Base-by-base conservation (phyloP, 306 rosid genomes). In the Oemleria cerasiformis region DNA sequence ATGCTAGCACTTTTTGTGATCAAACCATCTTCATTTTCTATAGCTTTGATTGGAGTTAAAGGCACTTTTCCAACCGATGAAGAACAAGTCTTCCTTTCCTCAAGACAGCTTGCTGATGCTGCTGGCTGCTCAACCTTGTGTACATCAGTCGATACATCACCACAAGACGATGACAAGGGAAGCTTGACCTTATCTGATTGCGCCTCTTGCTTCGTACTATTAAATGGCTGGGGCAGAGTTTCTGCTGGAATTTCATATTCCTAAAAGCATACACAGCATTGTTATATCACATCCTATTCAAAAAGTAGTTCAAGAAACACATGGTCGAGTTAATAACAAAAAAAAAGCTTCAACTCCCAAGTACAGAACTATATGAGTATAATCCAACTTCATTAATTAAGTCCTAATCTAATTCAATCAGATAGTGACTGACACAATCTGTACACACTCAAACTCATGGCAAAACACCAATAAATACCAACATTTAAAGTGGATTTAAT, bases 191-290 rank as follows among this genome's bases (percentile, higher is more conserved):
- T 41, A 63, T 73, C 59, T 12, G 67, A 41, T 57, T 30, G 44
- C 20, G 64, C 41, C 0, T 76, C 81, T 65, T 70, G 79, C 50
- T 68, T 83, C 8, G 48, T 44, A 21, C 0, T 54, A 69, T 67
- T 81, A 86, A 91, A 91, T 67, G 92, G 94, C 59, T 78, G 87
- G 0, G 99, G 99, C 81, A 95, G 70, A 16, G 17, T 48, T 65
- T 63, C 92, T 79, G 78, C 86, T 38, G 99, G 99, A 78, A 95
- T 76, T 69, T 89, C 96, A 73, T 71, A 76, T 70, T 65, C 88
- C 99, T 95, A 56, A 17, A 85, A 19, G 58, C 36, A 77, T 43
- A 75, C 70, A 49, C 67, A 74, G 20, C 45, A 51, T 8, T 9
- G 61, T 81, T 49, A 74, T 77, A 69, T 55, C 34, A 77, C 71